Evolutionary conservation across 805 yeast genomes (phyloP).

Genomic region (Kregervanrija pseudodelftensis): DNA sequence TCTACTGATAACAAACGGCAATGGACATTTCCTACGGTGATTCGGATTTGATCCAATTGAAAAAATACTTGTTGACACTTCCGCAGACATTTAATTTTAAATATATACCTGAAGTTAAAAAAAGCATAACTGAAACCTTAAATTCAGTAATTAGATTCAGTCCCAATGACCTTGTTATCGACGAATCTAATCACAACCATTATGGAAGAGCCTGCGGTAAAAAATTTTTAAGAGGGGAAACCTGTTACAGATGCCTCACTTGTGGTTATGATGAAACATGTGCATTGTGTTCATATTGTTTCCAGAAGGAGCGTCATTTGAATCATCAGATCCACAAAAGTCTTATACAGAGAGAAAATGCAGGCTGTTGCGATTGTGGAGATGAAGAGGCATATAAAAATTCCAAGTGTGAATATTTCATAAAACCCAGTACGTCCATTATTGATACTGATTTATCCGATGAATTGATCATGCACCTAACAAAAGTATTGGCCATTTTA

Average conservation of each 20-base stretch:
- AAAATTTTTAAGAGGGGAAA: slow-evolving; percentile 70
- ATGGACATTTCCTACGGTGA: no score
- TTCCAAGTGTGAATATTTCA: slow-evolving; percentile 42
- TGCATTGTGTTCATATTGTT: slow-evolving; percentile 76
- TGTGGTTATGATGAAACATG: slow-evolving; percentile 79
- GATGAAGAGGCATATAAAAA: slow-evolving; percentile 77
- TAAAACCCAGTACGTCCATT: neutral
- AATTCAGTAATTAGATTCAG: slow-evolving; percentile 1
- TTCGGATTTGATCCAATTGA: neutral
- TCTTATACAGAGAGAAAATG: slow-evolving; percentile 56
- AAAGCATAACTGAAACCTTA: slow-evolving; percentile 1
- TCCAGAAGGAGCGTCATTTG: slow-evolving; percentile 55
- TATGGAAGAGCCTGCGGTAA: slow-evolving; percentile 67
- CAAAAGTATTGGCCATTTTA: slow-evolving; percentile 36
- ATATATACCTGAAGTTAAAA: slow-evolving; percentile 6
- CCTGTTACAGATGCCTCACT: slow-evolving; percentile 69
- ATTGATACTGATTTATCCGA: slow-evolving; percentile 30
- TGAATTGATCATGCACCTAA: slow-evolving; percentile 29
- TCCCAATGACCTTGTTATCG: slow-evolving; percentile 13
- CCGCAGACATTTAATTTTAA: slow-evolving; percentile 6
- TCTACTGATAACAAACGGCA: no score
- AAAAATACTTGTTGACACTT: slow-evolving; percentile 2
- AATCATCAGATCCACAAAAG: slow-evolving; percentile 67
- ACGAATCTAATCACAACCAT: slow-evolving; percentile 33
- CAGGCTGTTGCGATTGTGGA: slow-evolving; percentile 87